These are phyloP conservation scores for Clonostachys rosea DNA, from an alignment of 2,329 filamentous ascomycete species.

Conservation along the genomic window DNA sequence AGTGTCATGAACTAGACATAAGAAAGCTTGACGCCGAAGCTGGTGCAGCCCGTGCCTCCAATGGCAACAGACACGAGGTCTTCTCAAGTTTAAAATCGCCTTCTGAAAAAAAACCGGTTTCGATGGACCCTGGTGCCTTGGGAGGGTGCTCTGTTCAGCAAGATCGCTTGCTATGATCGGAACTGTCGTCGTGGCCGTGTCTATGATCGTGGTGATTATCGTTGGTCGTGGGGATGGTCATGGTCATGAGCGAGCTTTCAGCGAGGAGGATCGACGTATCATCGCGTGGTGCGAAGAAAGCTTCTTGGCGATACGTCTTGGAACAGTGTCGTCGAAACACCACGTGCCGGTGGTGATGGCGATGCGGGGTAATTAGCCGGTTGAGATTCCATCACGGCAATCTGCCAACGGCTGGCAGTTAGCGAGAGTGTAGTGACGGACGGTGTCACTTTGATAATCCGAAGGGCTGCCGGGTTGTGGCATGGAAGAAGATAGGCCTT, in stretches of 20 bases:
- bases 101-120: background rate
- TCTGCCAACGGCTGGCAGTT: too few relatives aligned
- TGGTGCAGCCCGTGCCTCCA: constrained; percentile 28
- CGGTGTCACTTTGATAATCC: background rate
- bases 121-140: background rate
- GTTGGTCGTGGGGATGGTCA: too few relatives aligned
- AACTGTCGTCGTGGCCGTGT: background rate
- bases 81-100: too few relatives aligned
- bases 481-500: constrained; percentile 4
- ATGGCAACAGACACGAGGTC: constrained; percentile 19
- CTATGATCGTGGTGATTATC: background rate
- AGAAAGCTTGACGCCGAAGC: constrained; percentile 25
- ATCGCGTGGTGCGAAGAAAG: too few relatives aligned
- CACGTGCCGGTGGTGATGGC: background rate
- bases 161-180: background rate
- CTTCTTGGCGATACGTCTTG: too few relatives aligned
- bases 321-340: too few relatives aligned
- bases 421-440: too few relatives aligned
- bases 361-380: background rate
- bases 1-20: constrained; percentile 13
- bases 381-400: background rate
- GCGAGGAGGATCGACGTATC: too few relatives aligned
- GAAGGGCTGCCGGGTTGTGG: constrained; percentile 1
- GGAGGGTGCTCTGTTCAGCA: background rate
- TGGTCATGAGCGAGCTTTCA: too few relatives aligned